phyloP scores from a whole-genome alignment of 2,329 filamentous ascomycete genomes.

The Leptographium wingfieldii region DNA sequence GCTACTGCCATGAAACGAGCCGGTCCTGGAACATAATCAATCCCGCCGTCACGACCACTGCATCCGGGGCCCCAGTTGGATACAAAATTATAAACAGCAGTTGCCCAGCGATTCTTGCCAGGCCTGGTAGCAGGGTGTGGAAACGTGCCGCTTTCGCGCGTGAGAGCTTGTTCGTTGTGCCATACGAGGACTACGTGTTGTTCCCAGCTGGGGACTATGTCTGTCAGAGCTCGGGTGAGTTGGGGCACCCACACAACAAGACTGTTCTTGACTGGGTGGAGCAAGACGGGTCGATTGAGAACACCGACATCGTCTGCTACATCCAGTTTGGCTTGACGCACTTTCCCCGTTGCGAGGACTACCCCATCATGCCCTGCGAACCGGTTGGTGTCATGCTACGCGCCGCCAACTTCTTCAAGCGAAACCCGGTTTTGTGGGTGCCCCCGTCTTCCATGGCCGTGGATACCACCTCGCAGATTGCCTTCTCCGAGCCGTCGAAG shows the following conservation, averaged over 20 bases:
- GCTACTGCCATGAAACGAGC: constrained; percentile 70
- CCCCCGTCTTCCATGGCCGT: constrained; percentile 42
- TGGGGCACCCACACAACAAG: constrained; percentile 42
- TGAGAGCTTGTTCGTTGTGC: constrained; percentile 78
- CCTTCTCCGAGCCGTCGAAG: background rate
- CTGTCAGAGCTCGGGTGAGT: constrained; percentile 72
- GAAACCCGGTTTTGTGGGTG: constrained; percentile 71
- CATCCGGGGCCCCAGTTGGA: constrained; percentile 69
- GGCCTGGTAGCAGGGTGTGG: constrained; percentile 71
- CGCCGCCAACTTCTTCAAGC: constrained; percentile 69
- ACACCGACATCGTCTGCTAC: constrained; percentile 79
- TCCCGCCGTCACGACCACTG: constrained; percentile 67
- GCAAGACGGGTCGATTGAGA: constrained; percentile 56
- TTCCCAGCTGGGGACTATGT: constrained; percentile 81
- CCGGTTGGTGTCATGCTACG: constrained; percentile 70
- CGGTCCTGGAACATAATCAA: constrained; percentile 88
- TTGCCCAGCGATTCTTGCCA: constrained; percentile 65
- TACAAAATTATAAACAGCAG: constrained; percentile 89
- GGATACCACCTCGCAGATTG: background rate
- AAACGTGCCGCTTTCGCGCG: constrained; percentile 83
- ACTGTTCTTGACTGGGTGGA: constrained; percentile 65
- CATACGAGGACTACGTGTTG: constrained; percentile 69
- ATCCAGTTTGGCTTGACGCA: constrained; percentile 84
- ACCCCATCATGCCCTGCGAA: constrained; percentile 81
- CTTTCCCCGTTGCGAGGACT: constrained; percentile 82